These are phyloP conservation scores for Coemansia sp. DNA, from an alignment of 192 early-diverging fungal genomes.

Conservation along the genomic window DNA sequence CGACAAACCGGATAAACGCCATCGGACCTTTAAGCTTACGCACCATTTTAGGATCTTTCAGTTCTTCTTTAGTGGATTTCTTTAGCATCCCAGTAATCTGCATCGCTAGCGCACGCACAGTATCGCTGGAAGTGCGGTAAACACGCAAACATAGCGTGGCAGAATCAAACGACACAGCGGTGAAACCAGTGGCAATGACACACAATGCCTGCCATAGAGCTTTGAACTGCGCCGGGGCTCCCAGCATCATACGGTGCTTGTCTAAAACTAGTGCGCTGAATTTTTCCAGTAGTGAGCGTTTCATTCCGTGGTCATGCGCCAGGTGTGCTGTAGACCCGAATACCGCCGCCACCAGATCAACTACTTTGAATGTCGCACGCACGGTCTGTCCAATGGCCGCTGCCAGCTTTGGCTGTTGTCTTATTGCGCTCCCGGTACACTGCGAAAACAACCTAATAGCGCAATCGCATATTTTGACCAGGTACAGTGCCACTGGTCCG, in stretches of 20 bases:
- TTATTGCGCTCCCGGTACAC: slow-evolving; percentile 7
- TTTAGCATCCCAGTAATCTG: slow-evolving; percentile 13
- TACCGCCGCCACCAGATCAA: slow-evolving; percentile 21
- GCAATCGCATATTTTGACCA: slow-evolving; percentile 25
- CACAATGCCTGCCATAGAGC: slow-evolving; percentile 31
- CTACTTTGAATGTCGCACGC: slow-evolving; percentile 13
- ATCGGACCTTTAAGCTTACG: slow-evolving; percentile 23
- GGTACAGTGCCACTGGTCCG: slow-evolving; percentile 19
- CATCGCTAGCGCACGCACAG: slow-evolving; percentile 10
- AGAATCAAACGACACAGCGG: slow-evolving; percentile 20
- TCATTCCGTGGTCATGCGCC: slow-evolving; percentile 20
- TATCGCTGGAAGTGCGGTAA: slow-evolving; percentile 22
- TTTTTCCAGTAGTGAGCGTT: slow-evolving; percentile 25
- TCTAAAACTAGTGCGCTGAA: slow-evolving; percentile 18
- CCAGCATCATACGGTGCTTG: slow-evolving; percentile 21
- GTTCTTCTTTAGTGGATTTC: not conserved
- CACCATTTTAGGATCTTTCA: slow-evolving; percentile 14
- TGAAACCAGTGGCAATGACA: slow-evolving; percentile 14
- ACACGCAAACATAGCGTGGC: slow-evolving; percentile 17
- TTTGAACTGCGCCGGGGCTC: slow-evolving; percentile 34
- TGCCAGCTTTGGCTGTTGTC: slow-evolving; percentile 1
- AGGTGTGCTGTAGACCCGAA: slow-evolving; percentile 26
- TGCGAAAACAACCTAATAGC: slow-evolving; percentile 16
- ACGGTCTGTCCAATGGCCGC: not conserved
- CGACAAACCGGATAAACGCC: slow-evolving; percentile 39